Evolutionary conservation across 352 stramenopile genomes (phyloP).

Genomic region (Globisporangium viniferum): DNA sequence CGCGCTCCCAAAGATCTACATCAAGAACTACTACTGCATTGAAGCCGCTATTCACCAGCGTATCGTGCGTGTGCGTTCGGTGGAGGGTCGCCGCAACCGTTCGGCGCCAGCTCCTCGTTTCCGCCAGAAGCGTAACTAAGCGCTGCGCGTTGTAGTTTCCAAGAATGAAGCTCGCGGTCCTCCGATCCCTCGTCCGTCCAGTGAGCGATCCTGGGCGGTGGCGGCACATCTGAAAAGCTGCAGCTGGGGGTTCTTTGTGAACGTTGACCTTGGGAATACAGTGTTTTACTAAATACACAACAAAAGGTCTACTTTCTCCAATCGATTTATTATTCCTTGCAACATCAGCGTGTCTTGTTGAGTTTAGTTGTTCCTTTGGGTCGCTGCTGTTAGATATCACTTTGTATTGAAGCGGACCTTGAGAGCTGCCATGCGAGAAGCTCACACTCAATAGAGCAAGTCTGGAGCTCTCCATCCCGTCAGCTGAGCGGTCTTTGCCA

Average conservation of each 20-base stretch:
- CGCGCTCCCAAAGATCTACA: constrained; percentile 99
- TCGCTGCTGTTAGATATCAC: too few species aligned
- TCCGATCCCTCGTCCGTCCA: constrained; percentile 2
- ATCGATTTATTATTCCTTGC: constrained; percentile 2
- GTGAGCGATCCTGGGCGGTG: not conserved
- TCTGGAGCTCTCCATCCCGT: too few species aligned
- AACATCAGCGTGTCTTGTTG: not conserved
- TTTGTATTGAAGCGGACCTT: not conserved
- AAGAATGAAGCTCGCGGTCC: constrained; percentile 7
- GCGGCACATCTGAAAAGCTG: constrained; percentile 12
- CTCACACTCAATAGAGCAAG: too few species aligned
- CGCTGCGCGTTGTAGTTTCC: constrained; percentile 11
- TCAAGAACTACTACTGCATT: constrained; percentile 99
- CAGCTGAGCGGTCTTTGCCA: too few species aligned
- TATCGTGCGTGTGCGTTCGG: constrained; percentile 97
- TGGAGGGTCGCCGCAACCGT: constrained; percentile 91
- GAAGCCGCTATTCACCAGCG: constrained; percentile 98
- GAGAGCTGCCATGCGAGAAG: too few species aligned
- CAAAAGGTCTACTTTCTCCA: constrained; percentile 11
- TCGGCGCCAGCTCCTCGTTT: constrained; percentile 89
- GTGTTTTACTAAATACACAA: constrained; percentile 8
- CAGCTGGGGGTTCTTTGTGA: constrained; percentile 5
- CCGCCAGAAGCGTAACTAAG: constrained; percentile 67
- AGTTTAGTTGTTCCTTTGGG: not conserved
- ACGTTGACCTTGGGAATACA: constrained; percentile 5